Evolutionary conservation across 2,329 filamentous ascomycete species (phyloP), one percentile per base, ranked within the genome.

Genomic region (Epichloe scottii): DNA sequence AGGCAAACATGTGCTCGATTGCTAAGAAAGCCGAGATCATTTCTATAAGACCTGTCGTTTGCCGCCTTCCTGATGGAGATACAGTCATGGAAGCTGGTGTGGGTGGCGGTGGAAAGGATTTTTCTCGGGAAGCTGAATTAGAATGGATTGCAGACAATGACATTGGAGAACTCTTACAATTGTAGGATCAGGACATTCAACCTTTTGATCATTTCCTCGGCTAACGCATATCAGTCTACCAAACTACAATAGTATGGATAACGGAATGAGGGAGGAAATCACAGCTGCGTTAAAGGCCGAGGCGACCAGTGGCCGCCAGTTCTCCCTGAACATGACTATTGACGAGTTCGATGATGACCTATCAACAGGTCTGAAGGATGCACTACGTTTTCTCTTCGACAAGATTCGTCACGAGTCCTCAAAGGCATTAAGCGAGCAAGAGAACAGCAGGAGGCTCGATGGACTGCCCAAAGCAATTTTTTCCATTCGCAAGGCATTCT

Each of bases 401-500:
- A 26, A 38, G 35, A 26, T 39, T 39, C 21, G 48, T 53, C 19
- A 26, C n/a, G 39, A 12, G 12, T n/a, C 39, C 5, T 43, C 47
- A 17, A 34, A 35, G 3, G 38, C 17, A 3, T 12, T 12, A 10
- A 17, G 17, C 8, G 39, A 37, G 19, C n/a, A 33, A 21, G 14
- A 37, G 12, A n/a, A 34, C 5, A 35, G 17, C 3, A 15, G 14
- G 1, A 46, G 48, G 5, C 57, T n/a, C 35, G 44, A 41, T 33
- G 56, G 2, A 0, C 60, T 78, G 2, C 68, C 74, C 0, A 68
- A 58, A 12, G 60, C 60, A 0, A 78, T 83, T 3, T 68, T 63
- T 0, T 96, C 87, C 90, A 0, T 96, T 90, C 61, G 91, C 91
- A 0, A 79, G 91, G 1, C 91, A 97, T 65, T 94, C 91, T 0